Conservation (phyloP, 495 filamentous ascomycete genomes). For the Aspergillus sclerotiicarbonarius region DNA sequence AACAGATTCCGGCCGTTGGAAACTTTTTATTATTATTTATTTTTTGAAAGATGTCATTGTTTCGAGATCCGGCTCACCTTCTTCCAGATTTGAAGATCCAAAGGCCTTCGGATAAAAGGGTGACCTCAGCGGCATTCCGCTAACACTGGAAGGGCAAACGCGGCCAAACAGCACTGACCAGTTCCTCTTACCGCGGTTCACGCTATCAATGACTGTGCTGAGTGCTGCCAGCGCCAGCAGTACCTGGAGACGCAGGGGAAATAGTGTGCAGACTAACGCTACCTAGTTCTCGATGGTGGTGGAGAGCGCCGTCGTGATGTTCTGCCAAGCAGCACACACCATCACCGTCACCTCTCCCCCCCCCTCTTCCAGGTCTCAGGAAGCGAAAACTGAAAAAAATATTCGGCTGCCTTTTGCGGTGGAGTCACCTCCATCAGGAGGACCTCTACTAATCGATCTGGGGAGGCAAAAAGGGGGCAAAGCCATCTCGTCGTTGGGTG, state of each 20-base stretch:
- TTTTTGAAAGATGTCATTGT: conserved; percentile 6
- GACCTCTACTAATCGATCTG: conserved; percentile 11
- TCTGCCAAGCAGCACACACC: background rate
- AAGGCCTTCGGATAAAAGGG: background rate
- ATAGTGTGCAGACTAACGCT: conserved; percentile 12
- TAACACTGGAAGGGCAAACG: conserved; percentile 7
- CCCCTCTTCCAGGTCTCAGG: background rate
- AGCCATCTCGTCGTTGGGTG: conserved; percentile 8
- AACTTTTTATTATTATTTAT: no score
- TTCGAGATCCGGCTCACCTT: background rate
- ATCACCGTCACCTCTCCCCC: background rate
- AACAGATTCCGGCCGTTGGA: conserved; percentile 11
- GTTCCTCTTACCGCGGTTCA: conserved; percentile 4
- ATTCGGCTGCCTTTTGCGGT: background rate
- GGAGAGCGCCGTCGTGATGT: background rate
- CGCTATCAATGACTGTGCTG: conserved; percentile 1
- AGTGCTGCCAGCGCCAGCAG: background rate
- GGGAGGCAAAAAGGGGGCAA: conserved; percentile 4
- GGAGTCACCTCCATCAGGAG: background rate
- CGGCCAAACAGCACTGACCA: background rate
- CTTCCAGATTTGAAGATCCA: background rate
- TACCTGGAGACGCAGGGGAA: conserved; percentile 10
- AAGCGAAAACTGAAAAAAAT: background rate
- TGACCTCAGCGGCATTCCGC: background rate
- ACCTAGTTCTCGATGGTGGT: background rate